These are phyloP conservation scores for Coccomyxa sp. DNA, from an alignment of 139 green algal genomes.

Conservation along the genomic window DNA sequence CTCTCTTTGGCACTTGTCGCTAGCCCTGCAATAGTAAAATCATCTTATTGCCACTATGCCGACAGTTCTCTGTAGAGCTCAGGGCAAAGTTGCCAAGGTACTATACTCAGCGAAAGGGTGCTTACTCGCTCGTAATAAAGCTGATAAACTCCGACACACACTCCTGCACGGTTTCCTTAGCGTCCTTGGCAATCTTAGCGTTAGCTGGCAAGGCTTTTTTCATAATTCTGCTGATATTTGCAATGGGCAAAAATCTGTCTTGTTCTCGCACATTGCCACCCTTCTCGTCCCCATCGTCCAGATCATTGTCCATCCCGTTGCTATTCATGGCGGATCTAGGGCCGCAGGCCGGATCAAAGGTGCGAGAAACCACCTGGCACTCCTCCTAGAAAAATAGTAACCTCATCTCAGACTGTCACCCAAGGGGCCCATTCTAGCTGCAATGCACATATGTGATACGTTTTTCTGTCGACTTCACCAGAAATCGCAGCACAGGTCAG, in stretches of 20 bases:
- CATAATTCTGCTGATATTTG: conserved; percentile 99
- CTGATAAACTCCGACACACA: conserved; percentile 99
- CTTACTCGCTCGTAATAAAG: conserved; percentile 99
- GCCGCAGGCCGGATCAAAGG: too few species aligned
- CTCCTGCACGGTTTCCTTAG: conserved; percentile 99
- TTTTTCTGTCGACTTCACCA: too few species aligned
- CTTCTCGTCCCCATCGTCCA: conserved; percentile 8
- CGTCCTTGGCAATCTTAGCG: conserved; percentile 98
- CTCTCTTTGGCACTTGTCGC: conserved; percentile 97
- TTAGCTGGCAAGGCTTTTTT: conserved; percentile 88
- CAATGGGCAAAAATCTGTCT: conserved; percentile 95
- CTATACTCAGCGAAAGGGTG: background rate
- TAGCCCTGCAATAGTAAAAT: conserved; percentile 67
- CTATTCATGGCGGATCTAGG: background rate
- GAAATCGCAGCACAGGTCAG: too few species aligned
- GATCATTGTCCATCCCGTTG: background rate
- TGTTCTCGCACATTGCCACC: conserved; percentile 36
- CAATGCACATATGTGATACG: too few species aligned
- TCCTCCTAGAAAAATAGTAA: too few species aligned
- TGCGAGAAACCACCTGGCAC: too few species aligned
- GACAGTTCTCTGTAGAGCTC: background rate
- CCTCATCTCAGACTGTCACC: too few species aligned
- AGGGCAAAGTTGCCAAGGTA: background rate
- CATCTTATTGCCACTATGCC: background rate
- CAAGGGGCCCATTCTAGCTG: too few species aligned